Evolutionary conservation across 768 basidiomycete genomes (phyloP), one percentile per base, ranked within the genome.

Genomic region (Jaapia argillacea): DNA sequence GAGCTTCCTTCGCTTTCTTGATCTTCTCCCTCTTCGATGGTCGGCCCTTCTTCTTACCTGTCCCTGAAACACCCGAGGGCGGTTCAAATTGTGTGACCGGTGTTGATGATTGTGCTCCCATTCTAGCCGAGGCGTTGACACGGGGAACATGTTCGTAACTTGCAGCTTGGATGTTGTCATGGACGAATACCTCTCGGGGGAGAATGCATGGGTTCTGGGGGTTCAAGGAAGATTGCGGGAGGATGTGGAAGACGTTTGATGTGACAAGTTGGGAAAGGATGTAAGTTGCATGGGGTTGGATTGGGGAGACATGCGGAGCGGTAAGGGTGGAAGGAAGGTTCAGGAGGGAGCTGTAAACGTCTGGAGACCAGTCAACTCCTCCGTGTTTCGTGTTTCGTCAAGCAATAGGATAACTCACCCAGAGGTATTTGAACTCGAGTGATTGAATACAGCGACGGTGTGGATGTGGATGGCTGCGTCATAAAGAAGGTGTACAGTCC

Each of bases 401-500:
- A 48, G 18, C 28, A 16, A 14, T 12, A n/a, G 7, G 26, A 38
- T 12, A 45, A 60, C 69, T 45, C 56, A 76, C 82, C 82, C 42
- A 72, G 62, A 12, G 82, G 71, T 21, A 88, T 71, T 6, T 74
- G 70, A 24, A 85, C 70, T 47, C 77, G 70, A n/a, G 59, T 55
- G n/a, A 75, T 50, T 20, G 57, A 51, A 54, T 73, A 65, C 24
- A 87, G 58, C 6, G 67, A 50, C 18, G 80, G 79, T 3, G 68
- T 62, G 3, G 74, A 68, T 6, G 64, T 59, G 6, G 67, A 65
- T 12, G 85, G 80, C 59, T 88, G 88, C 6, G 82, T 79, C 44
- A 62, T 65, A 54, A 75, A 77, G 50, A 88, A 81, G 2, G 77
- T 74, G 55, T 88, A 87, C 38, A 83, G 55, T 3, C 70, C 79